Evolutionary conservation across 2,329 filamentous ascomycete genomes (phyloP).

Genomic region (Lecanosticta acicola): DNA sequence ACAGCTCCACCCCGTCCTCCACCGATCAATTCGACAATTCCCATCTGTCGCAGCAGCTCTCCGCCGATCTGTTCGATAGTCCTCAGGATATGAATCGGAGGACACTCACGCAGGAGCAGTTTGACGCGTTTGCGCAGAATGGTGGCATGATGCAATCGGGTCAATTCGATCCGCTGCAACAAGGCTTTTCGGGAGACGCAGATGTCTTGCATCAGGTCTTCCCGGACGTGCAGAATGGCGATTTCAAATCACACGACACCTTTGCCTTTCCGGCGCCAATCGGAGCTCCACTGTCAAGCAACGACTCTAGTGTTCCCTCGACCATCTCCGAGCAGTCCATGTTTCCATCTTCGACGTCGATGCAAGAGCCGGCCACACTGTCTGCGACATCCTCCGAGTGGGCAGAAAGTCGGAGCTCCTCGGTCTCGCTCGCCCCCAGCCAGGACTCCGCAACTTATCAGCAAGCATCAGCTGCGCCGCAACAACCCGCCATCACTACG

Average conservation of each 20-base stretch:
- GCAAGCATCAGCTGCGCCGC: slow-evolving; percentile 10
- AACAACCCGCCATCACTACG: slow-evolving; percentile 14
- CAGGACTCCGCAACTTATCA: slow-evolving; percentile 12
- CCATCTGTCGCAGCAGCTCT: slow-evolving; percentile 9
- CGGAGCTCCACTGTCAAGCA: slow-evolving; percentile 23
- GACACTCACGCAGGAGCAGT: slow-evolving; percentile 35
- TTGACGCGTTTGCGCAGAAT: slow-evolving; percentile 31
- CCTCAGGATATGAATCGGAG: slow-evolving; percentile 32
- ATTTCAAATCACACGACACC: slow-evolving; percentile 20
- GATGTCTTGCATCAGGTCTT: slow-evolving; percentile 21
- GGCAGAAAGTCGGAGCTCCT: slow-evolving; percentile 31
- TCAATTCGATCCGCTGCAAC: slow-evolving; percentile 14
- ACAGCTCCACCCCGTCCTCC: not conserved
- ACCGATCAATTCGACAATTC: slow-evolving; percentile 11
- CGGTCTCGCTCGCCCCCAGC: slow-evolving; percentile 19
- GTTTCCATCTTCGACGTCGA: slow-evolving; percentile 22
- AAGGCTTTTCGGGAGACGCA: slow-evolving; percentile 15
- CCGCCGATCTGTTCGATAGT: slow-evolving; percentile 28
- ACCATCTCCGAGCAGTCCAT: slow-evolving; percentile 24
- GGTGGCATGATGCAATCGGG: slow-evolving; percentile 14
- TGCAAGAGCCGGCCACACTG: slow-evolving; percentile 21
- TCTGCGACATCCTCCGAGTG: slow-evolving; percentile 29
- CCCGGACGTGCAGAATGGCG: slow-evolving; percentile 19
- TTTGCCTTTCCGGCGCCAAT: slow-evolving; percentile 18
- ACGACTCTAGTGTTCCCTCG: slow-evolving; percentile 27